Base-by-base conservation (phyloP, 805 yeast genomes). In the Nakazawaea wickerhamii region DNA sequence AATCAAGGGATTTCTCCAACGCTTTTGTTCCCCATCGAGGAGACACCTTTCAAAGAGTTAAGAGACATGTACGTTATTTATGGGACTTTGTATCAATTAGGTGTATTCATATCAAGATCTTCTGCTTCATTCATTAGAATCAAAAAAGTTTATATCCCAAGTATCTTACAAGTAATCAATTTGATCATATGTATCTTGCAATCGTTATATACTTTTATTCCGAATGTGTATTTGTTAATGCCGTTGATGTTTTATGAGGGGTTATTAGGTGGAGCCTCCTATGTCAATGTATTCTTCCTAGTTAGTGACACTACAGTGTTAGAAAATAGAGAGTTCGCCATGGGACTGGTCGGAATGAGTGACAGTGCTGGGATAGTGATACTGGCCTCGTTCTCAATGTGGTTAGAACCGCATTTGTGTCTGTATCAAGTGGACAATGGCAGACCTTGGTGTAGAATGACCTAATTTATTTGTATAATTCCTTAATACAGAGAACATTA, bases 1-100 rank as follows among this genome's bases (percentile, higher is more conserved):
- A 91, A 91, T 58, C 98, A 91, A 59, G 96, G 96, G 0, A 74
- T 91, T 1, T 73, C 95, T 0, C 97, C 98, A 2, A 90, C 97
- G 0, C 64, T 91, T 34, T 64, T 91, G 6, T 91, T 84, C 54
- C 90, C 91, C 0, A 53, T 88, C 4, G 75, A 78, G 1, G 70
- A 75, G 19, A 70, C 83, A 58, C 95, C 95, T 3, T 85, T 89
- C 54, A 55, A 63, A 2, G 64, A 74, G 15, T 87, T 75, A 58
- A 71, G 97, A 48, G 98, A 91, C 53, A 83, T 86, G 3, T 91
- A 91, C 58, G 98, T 91, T 11, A 79, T 88, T 0, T 91, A 91
- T 56, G 95, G 96, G 6, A 82, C 95, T 3, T 60, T 90, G 4
- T 91, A 91, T 54, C 98, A 91, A 59, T 57, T 88, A 3, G 99